Percentiles rank a stretch among this genome's conserved stretches.
These are phyloP conservation scores for Coemansia sp. DNA, from an alignment of 192 early-diverging fungal genomes.

Conservation along the genomic window DNA sequence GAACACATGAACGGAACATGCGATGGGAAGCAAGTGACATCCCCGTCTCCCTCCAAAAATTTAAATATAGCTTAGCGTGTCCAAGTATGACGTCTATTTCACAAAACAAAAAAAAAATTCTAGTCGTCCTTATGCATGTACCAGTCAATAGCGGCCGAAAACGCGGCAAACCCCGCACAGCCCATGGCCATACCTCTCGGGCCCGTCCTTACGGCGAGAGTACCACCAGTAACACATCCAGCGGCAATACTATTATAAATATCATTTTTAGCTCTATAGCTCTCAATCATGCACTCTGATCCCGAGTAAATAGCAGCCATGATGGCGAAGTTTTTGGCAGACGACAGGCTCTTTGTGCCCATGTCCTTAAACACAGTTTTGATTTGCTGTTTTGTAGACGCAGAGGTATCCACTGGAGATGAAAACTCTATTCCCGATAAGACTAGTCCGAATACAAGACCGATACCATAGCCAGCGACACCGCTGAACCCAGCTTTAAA, in stretches of 20 bases:
- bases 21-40: background rate
- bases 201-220: constrained; percentile 72
- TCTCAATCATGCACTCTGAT: constrained; percentile 94
- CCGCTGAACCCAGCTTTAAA: constrained; percentile 70
- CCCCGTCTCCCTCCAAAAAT: background rate
- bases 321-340: constrained; percentile 91
- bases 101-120: background rate
- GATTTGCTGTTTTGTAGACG: constrained; percentile 81
- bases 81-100: background rate
- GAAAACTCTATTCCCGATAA: constrained; percentile 89
- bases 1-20: background rate
- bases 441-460: constrained; percentile 87
- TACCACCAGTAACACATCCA: constrained; percentile 91
- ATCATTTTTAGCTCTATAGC: constrained; percentile 95
- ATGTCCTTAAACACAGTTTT: constrained; percentile 85
- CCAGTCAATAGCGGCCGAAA: constrained; percentile 89
- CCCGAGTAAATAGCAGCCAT: constrained; percentile 91
- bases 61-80: background rate
- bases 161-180: constrained; percentile 92
- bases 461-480: constrained; percentile 81
- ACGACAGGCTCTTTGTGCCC: constrained; percentile 73
- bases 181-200: constrained; percentile 75
- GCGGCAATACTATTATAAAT: constrained; percentile 85
- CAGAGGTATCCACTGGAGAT: constrained; percentile 65
- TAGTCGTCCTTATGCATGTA: constrained; percentile 69